phyloP scores from a whole-genome alignment of 2,329 filamentous ascomycete species.

The Exophiala sp. region DNA sequence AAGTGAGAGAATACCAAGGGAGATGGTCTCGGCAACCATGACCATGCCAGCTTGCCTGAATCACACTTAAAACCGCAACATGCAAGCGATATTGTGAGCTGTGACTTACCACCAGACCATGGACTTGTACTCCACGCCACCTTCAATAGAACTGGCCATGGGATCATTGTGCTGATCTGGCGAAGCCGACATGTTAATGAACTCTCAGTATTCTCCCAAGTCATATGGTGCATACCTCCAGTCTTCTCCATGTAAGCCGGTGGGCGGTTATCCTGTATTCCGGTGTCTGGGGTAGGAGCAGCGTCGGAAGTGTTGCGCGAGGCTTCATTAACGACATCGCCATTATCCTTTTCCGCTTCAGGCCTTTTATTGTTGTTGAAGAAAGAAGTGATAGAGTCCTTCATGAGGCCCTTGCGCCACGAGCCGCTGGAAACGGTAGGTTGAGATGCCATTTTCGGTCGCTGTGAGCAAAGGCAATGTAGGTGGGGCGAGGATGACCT shows the following conservation, averaged over 20 bases:
- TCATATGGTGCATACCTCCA: background rate
- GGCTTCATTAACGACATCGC: background rate
- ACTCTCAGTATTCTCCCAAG: background rate
- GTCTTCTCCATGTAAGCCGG: background rate
- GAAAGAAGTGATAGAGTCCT: slow-evolving; percentile 8
- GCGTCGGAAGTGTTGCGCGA: slow-evolving; percentile 2
- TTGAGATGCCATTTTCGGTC: background rate
- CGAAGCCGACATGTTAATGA: no score
- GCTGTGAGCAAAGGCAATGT: background rate
- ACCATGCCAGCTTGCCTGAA: slow-evolving; percentile 39
- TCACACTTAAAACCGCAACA: slow-evolving; percentile 32
- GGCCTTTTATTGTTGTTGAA: slow-evolving; percentile 7
- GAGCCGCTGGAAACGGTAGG: slow-evolving; percentile 6
- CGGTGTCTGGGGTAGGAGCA: background rate
- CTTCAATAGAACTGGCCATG: slow-evolving; percentile 15
- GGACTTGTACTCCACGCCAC: slow-evolving; percentile 22
- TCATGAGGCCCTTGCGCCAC: slow-evolving; percentile 9
- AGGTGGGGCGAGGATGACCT: background rate
- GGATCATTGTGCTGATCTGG: slow-evolving; percentile 4
- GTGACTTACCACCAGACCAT: slow-evolving; percentile 21
- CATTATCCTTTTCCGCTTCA: slow-evolving; percentile 2
- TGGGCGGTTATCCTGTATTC: background rate
- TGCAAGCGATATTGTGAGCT: background rate
- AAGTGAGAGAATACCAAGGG: slow-evolving; percentile 55
- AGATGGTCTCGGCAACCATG: slow-evolving; percentile 60